Percentiles rank a stretch among this genome's conserved stretches.
These are phyloP conservation scores for Vigna angularis DNA, from an alignment of 306 rosid species.

Conservation along the genomic window DNA sequence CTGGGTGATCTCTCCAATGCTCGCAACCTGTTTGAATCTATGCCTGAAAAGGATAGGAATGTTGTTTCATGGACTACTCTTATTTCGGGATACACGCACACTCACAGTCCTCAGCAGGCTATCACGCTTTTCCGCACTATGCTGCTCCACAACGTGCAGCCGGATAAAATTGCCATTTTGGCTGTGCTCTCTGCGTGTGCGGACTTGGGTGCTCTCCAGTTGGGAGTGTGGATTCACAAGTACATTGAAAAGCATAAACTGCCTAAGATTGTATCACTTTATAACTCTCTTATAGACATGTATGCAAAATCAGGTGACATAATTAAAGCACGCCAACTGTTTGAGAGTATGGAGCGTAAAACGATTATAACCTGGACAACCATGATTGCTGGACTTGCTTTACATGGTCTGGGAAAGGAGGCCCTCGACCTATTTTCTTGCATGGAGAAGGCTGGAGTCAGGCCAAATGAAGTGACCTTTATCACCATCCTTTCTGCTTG, in stretches of 20 bases:
- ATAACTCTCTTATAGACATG: constrained; percentile 76
- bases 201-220: constrained; percentile 68
- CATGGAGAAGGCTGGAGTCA: constrained; percentile 64
- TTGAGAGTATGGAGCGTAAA: constrained; percentile 53
- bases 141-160: constrained; percentile 63
- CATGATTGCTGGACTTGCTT: constrained; percentile 73
- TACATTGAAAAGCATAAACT: constrained; percentile 55
- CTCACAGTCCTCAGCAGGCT: constrained; percentile 60
- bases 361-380: constrained; percentile 74
- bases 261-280: constrained; percentile 52
- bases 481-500: constrained; percentile 79
- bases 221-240: constrained; percentile 73
- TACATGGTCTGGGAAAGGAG: constrained; percentile 74
- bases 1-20: constrained; percentile 60
- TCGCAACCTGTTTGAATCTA: constrained; percentile 58
- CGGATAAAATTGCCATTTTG: constrained; percentile 67
- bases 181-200: constrained; percentile 79
- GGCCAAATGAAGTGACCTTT: constrained; percentile 71
- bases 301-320: constrained; percentile 75
- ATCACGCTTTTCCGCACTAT: constrained; percentile 57
- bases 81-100: constrained; percentile 60
- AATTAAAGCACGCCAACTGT: constrained; percentile 42
- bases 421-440: constrained; percentile 56
- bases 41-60: constrained; percentile 59
- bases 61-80: constrained; percentile 74